Percentiles rank a stretch among this genome's conserved stretches.
These are phyloP conservation scores for Nissolia schottii DNA, from an alignment of 306 rosid genomes.

Conservation along the genomic window DNA sequence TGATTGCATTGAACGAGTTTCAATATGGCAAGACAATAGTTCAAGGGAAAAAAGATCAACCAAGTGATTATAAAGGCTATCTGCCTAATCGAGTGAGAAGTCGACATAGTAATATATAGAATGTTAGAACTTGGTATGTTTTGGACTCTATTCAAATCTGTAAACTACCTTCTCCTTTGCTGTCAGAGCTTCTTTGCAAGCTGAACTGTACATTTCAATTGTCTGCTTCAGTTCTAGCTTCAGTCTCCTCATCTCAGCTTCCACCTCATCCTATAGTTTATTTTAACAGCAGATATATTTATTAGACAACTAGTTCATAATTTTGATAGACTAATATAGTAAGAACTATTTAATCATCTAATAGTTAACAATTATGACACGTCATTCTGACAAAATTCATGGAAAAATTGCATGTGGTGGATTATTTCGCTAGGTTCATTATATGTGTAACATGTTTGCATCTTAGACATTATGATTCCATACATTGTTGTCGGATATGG, in stretches of 20 bases:
- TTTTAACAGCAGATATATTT: background rate
- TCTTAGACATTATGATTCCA: constrained; percentile 1
- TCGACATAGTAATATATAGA: too few species aligned
- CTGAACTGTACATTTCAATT: constrained; percentile 80
- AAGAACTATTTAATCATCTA: too few species aligned
- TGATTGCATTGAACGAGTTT: background rate
- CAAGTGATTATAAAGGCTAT: too few species aligned
- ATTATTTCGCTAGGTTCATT: background rate
- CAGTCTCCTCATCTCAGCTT: constrained; percentile 81
- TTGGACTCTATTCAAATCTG: background rate
- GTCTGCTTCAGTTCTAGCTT: constrained; percentile 83
- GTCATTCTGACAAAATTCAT: too few species aligned
- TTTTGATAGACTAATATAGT: too few species aligned
- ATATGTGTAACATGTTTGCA: background rate
- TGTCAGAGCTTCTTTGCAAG: constrained; percentile 68
- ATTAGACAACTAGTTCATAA: background rate
- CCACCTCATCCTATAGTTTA: constrained; percentile 56
- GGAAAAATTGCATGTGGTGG: too few species aligned
- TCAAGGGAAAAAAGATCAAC: too few species aligned
- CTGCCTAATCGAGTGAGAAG: too few species aligned
- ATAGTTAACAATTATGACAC: too few species aligned
- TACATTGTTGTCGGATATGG: constrained; percentile 24
- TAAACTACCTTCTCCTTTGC: constrained; percentile 57
- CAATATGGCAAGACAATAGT: background rate
- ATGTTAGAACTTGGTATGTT: background rate